Base-by-base conservation (phyloP, 495 filamentous ascomycete genomes). In the Penicillium dipodomyicola region DNA sequence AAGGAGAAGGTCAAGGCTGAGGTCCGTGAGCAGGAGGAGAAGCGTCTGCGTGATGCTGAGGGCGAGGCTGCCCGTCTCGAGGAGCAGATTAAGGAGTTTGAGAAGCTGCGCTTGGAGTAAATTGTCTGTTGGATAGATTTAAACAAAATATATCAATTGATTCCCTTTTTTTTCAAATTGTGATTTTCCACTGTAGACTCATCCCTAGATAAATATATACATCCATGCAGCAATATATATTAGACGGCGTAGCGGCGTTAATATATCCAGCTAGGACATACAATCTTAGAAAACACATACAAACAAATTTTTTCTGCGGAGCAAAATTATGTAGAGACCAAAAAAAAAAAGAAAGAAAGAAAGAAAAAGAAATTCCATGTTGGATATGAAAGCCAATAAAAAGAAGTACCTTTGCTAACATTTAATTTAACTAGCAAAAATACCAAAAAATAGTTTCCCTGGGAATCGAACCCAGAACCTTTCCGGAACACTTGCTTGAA, bases 1-100 rank as follows among this genome's bases (percentile, higher is more conserved):
- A 67, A 71, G 49, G 73, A 77, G 61, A 79, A 77, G 71, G 76
- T 74, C 41, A 79, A 75, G 70, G 46, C 60, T 41, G 82, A 80
- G 74, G 77, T 87, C 27, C 82, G 80, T 17, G 82, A 83, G 73
- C 72, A 75, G 14, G 79, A 87, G 66, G 71, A 82, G 63, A 80
- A 79, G 72, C 84, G 78, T 66, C 68, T 85, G 29, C 73, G 71
- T 27, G 82, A 86, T 72, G 72, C 82, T 10, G 78, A 85, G 74
- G 77, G 72, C 29, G 82, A 84, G 70, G 71, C 65, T 48, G 75
- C 73, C 56, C 75, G 72, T 23, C 75, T 84, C 66, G 82, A 83
- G 71, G 78, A 79, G 61, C 82, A 76, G 66, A 72, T 77, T 44
- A 72, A 69, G 56, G 76, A 77, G 58, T 76, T 79, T 58, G 76